Conservation (phyloP, 768 basidiomycete genomes). For the Daedaleopsis sinensis region DNA sequence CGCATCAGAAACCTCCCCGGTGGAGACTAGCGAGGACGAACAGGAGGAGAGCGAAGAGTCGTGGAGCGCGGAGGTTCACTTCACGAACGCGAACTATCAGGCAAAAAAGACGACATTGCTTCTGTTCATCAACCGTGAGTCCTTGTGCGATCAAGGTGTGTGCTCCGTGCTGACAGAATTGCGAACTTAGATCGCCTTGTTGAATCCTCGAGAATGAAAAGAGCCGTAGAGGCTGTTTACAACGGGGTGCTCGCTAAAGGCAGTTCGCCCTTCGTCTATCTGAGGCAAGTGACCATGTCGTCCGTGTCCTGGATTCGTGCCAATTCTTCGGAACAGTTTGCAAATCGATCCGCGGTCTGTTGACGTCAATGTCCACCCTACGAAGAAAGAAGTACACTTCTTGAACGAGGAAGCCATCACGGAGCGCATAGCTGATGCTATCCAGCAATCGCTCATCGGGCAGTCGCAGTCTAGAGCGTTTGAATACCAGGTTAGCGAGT, state of each 20-base stretch:
- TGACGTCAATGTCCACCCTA: constrained; percentile 98
- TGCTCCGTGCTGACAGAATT: not conserved
- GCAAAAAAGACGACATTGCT: constrained; percentile 84
- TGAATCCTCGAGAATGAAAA: constrained; percentile 84
- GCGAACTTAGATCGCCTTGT: constrained; percentile 80
- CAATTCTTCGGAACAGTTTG: constrained; percentile 51
- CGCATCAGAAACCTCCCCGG: constrained; percentile 32
- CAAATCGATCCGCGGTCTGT: constrained; percentile 84
- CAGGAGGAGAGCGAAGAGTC: constrained; percentile 28
- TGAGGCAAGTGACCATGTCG: constrained; percentile 60
- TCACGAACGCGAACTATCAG: constrained; percentile 88
- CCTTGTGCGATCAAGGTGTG: not conserved
- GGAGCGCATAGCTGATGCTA: constrained; percentile 69
- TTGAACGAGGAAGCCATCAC: constrained; percentile 88
- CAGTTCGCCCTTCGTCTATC: constrained; percentile 86
- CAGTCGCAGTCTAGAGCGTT: constrained; percentile 63
- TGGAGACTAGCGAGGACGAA: constrained; percentile 34
- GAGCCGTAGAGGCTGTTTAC: constrained; percentile 86
- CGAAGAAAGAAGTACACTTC: constrained; percentile 96
- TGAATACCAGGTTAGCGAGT: constrained; percentile 65
- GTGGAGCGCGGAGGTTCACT: constrained; percentile 77
- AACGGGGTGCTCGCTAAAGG: constrained; percentile 87
- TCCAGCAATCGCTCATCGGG: constrained; percentile 66
- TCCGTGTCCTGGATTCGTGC: not conserved
- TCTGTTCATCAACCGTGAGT: constrained; percentile 93